Percentiles rank a stretch among this genome's conserved stretches.
These are phyloP conservation scores for Pythium graminicola DNA, from an alignment of 352 stramenopile species.

Conservation along the genomic window DNA sequence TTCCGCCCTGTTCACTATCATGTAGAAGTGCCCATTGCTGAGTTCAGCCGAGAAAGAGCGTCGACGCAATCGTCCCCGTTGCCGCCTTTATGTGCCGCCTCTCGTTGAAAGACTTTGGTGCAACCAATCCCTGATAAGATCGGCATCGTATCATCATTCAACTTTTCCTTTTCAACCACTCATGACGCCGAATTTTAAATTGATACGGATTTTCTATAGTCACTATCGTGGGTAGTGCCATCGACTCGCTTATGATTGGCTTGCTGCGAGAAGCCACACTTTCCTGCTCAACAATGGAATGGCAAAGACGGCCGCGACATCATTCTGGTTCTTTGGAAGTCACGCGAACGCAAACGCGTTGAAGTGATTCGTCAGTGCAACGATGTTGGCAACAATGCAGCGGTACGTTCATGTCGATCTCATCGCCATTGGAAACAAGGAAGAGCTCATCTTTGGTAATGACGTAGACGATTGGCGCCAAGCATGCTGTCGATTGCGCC, in stretches of 20 bases:
- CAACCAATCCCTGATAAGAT: constrained; percentile 21
- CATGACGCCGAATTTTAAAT: background rate
- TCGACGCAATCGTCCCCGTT: too few relatives aligned
- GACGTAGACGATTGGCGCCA: constrained; percentile 10
- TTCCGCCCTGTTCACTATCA: too few relatives aligned
- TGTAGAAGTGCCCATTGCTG: background rate
- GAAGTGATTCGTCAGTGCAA: background rate
- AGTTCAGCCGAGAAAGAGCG: too few relatives aligned
- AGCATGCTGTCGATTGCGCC: too few relatives aligned
- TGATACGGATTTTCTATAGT: constrained; percentile 9
- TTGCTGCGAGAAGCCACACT: background rate
- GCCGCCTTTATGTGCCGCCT: constrained; percentile 4
- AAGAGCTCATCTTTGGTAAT: background rate
- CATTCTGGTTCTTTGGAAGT: constrained; percentile 24
- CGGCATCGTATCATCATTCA: constrained; percentile 21
- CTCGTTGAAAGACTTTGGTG: background rate
- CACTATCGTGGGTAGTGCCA: constrained; percentile 12
- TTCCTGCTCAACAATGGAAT: background rate
- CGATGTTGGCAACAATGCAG: constrained; percentile 15
- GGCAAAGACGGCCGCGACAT: constrained; percentile 4
- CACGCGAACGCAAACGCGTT: background rate
- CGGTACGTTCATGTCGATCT: constrained; percentile 4
- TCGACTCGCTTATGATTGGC: constrained; percentile 12
- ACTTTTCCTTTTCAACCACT: constrained; percentile 11
- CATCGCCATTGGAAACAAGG: background rate